Evolutionary conservation across 1,139 yeast genomes (phyloP).

Genomic region (Yamadazyma siamensis): DNA sequence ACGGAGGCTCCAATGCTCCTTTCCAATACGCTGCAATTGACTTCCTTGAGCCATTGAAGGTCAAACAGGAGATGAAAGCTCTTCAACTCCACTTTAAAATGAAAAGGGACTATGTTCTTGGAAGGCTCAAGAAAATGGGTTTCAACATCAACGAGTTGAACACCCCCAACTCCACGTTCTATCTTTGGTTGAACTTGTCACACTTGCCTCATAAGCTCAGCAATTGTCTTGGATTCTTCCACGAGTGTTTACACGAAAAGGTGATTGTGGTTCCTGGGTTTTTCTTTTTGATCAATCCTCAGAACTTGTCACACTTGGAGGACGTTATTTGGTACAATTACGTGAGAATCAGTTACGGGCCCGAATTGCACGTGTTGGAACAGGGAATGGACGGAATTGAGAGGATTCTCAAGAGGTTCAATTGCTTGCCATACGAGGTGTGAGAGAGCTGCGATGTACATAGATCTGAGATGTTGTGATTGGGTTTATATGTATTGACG

Average conservation of each 20-base stretch:
- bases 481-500: too few species aligned
- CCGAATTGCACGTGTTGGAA: conserved; percentile 51
- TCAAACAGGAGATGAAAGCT: conserved; percentile 56
- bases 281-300: conserved; percentile 63
- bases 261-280: conserved; percentile 69
- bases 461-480: too few species aligned
- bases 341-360: conserved; percentile 64
- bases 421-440: conserved; percentile 33
- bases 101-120: conserved; percentile 60
- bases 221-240: conserved; percentile 65
- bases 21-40: conserved; percentile 64
- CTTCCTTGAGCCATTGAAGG: conserved; percentile 52
- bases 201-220: conserved; percentile 59
- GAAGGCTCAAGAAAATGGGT: conserved; percentile 54
- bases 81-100: conserved; percentile 57
- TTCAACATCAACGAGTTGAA: conserved; percentile 44
- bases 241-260: conserved; percentile 62
- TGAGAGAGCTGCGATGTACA: conserved; percentile 30
- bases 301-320: conserved; percentile 56
- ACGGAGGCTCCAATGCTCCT: conserved; percentile 66
- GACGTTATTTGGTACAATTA: conserved; percentile 65
- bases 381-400: conserved; percentile 70
- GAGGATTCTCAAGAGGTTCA: conserved; percentile 47
- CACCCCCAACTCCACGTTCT: conserved; percentile 62
- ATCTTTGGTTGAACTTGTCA: conserved; percentile 59